Base-by-base conservation (phyloP, 108 stramenopile genomes). In the Discostella pseudostelligera region DNA sequence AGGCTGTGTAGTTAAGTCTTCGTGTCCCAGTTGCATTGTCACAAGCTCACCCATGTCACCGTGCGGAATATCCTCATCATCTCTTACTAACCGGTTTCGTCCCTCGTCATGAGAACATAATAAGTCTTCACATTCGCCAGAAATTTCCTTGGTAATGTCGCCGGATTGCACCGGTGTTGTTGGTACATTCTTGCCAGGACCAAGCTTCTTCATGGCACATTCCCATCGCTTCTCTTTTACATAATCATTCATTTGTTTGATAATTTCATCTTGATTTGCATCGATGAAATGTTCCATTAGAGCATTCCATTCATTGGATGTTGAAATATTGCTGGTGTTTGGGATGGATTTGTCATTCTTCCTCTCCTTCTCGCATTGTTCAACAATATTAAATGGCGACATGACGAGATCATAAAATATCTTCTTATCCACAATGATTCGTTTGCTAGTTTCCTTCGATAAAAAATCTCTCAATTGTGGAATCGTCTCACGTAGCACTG, bases 31-130 rank as follows among this genome's bases (percentile, higher is more conserved):
- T 4, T 39, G 57, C 17, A 50, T n/a, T 7, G 29, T 22, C 39
- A 49, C 57, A 39, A 72, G 56, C 45, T 72, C 71, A 40, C 72
- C 65, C 49, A 28, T 43, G 53, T 74, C 72, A 65, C 57, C 20
- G 40, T 5, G 8, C 19, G 22, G 12, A 2, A 13, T 25, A 59
- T 59, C 16, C 3, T 39, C 25, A 1, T 45, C 17, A 11, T 45
- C 59, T 59, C 39, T 35, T 19, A 3, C 17, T n/a, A 36, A 42
- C n/a, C 3, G 25, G 3, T 19, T 36, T 7, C 1, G 8, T 4
- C 2, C 43, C 11, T 25, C 42, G 11, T 59, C 59, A 6, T 43
- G 36, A 39, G 40, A 17, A 4, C 13, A 54, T 12, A 29, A 12
- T 16, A 25, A 54, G 12, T 35, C 29, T 35, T 43, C 4, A 35